These are phyloP conservation scores for Candida namnaoensis DNA, from an alignment of 805 yeast genomes.

Conservation along the genomic window DNA sequence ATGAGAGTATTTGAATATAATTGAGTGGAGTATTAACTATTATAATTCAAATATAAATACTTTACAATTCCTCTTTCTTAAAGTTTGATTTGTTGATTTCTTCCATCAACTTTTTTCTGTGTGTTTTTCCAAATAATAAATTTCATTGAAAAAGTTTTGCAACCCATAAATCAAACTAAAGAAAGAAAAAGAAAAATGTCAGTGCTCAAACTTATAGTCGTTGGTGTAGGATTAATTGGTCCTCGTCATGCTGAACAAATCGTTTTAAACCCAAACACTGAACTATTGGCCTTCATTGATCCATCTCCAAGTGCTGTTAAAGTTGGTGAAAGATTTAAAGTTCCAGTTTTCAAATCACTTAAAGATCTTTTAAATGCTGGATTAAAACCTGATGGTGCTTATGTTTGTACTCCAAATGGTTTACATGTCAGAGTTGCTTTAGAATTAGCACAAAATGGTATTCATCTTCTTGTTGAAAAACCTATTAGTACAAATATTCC, in stretches of 20 bases:
- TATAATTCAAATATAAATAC: too few relatives aligned
- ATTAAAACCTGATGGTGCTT: constrained; percentile 7
- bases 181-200: too few relatives aligned
- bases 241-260: constrained; percentile 14
- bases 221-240: constrained; percentile 13
- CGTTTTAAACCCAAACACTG: constrained; percentile 5
- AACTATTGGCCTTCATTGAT: constrained; percentile 9
- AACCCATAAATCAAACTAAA: too few relatives aligned
- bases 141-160: too few relatives aligned
- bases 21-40: too few relatives aligned
- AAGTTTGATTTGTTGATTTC: too few relatives aligned
- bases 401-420: constrained; percentile 12
- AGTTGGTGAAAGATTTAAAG: constrained; percentile 2
- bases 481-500: constrained; percentile 9
- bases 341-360: constrained; percentile 4
- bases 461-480: constrained; percentile 11
- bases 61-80: too few relatives aligned
- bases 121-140: too few relatives aligned
- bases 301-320: constrained; percentile 5
- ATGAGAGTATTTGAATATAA: too few relatives aligned
- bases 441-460: constrained; percentile 3
- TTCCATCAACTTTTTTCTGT: too few relatives aligned
- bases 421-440: constrained; percentile 7
- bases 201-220: constrained; percentile 6
- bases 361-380: not conserved